Evolutionary conservation across 2,329 filamentous ascomycete species (phyloP).

Genomic region (Falciphora oryzae): DNA sequence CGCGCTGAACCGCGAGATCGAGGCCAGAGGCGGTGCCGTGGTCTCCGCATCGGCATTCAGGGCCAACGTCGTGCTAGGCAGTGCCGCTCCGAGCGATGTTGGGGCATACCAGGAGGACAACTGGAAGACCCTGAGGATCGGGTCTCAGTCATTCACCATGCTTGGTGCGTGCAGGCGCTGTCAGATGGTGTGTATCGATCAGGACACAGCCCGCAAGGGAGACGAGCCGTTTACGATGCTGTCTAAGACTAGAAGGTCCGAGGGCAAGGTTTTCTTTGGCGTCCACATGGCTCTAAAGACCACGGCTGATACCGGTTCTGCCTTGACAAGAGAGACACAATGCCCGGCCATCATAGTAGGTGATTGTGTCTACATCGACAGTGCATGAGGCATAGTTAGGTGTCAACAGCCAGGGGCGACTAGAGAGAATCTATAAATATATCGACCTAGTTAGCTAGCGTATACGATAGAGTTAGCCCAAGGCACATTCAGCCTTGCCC

Average conservation of each 20-base stretch:
- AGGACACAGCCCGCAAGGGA: conserved; percentile 68
- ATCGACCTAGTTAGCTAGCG: background rate
- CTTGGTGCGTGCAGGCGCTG: conserved; percentile 83
- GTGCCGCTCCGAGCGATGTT: conserved; percentile 38
- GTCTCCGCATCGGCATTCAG: conserved; percentile 74
- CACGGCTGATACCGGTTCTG: background rate
- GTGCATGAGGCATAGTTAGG: background rate
- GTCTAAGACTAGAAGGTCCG: conserved; percentile 76
- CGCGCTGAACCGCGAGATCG: conserved; percentile 68
- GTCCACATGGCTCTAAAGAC: conserved; percentile 61
- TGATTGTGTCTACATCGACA: conserved; percentile 32
- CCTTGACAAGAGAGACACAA: conserved; percentile 22
- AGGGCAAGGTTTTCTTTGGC: conserved; percentile 86
- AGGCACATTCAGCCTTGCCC: too few species aligned
- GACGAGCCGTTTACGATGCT: conserved; percentile 86
- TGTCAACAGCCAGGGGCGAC: accelerated
- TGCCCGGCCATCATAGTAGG: conserved; percentile 45
- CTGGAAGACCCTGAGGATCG: conserved; percentile 67
- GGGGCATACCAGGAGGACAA: conserved; percentile 70
- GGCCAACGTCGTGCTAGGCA: conserved; percentile 74
- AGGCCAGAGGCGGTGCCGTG: conserved; percentile 51
- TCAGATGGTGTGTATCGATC: conserved; percentile 95
- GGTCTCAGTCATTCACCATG: conserved; percentile 56
- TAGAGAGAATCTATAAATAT: background rate
- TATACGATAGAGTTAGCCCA: background rate